Percentiles rank a stretch among this genome's conserved stretches.
Conservation (phyloP, 805 yeast species). For the Barnettozyma botsteinii region DNA sequence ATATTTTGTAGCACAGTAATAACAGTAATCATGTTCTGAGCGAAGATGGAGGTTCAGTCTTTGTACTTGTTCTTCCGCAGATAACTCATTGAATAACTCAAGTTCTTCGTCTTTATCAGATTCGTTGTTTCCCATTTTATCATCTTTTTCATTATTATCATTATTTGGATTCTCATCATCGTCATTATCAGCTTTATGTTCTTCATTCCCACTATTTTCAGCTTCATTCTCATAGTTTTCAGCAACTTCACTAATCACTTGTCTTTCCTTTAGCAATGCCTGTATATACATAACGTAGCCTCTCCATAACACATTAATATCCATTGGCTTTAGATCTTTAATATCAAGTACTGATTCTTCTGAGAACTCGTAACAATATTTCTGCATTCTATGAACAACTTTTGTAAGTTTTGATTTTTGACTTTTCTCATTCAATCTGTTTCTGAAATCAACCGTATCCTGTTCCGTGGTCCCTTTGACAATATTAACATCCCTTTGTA, state of each 20-base stretch:
- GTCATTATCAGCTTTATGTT: slow-evolving; percentile 8
- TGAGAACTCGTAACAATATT: slow-evolving; percentile 36
- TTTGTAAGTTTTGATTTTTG: slow-evolving; percentile 11
- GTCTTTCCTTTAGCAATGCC: slow-evolving; percentile 9
- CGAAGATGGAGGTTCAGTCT: slow-evolving; percentile 36
- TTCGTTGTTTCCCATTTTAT: slow-evolving; percentile 8
- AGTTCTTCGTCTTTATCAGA: slow-evolving; percentile 29
- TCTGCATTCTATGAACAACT: slow-evolving; percentile 31
- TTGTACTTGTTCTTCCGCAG: slow-evolving; percentile 26
- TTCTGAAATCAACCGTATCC: slow-evolving; percentile 17
- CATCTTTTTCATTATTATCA: slow-evolving; percentile 5
- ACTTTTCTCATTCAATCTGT: slow-evolving; percentile 16
- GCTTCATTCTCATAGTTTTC: slow-evolving; percentile 10
- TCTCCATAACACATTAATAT: slow-evolving; percentile 40
- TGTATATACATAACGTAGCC: slow-evolving; percentile 24
- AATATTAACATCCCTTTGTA: slow-evolving; percentile 10
- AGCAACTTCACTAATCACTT: slow-evolving; percentile 4
- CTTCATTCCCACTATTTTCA: slow-evolving; percentile 5
- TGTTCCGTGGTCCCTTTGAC: slow-evolving; percentile 4
- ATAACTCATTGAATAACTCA: slow-evolving; percentile 24
- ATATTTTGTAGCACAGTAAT: slow-evolving; percentile 43
- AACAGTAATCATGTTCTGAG: slow-evolving; percentile 38
- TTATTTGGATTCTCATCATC: slow-evolving; percentile 10
- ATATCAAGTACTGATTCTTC: slow-evolving; percentile 27
- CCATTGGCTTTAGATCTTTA: slow-evolving; percentile 25